phyloP scores from a whole-genome alignment of 1,284 basidiomycete genomes.

The Microbotryum violaceum region DNA sequence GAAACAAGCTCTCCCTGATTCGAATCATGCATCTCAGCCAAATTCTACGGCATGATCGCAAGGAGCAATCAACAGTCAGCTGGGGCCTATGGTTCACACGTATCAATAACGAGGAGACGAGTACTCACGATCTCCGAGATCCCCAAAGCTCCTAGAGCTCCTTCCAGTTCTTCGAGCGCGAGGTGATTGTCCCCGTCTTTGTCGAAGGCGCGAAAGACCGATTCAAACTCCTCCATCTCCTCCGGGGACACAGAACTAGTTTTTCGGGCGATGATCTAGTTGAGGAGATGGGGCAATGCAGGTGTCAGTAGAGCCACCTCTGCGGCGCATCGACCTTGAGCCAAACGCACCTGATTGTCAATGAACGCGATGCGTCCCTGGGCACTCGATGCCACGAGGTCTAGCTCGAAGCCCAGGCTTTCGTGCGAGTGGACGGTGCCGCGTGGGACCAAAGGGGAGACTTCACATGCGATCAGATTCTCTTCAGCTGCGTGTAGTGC shows the following conservation, averaged over 20 bases:
- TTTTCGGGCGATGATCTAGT: constrained; percentile 78
- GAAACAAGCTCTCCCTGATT: constrained; percentile 75
- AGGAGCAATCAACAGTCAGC: background rate
- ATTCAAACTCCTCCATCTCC: constrained; percentile 93
- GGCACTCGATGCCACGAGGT: constrained; percentile 70
- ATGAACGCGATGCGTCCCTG: constrained; percentile 88
- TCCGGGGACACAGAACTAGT: constrained; percentile 90
- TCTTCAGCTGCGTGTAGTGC: constrained; percentile 47
- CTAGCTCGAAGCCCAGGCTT: constrained; percentile 84
- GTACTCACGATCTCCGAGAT: constrained; percentile 46
- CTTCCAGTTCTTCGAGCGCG: constrained; percentile 74
- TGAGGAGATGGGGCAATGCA: constrained; percentile 24
- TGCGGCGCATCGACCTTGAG: background rate
- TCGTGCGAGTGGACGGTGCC: constrained; percentile 82
- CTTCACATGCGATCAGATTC: constrained; percentile 75
- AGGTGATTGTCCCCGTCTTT: constrained; percentile 85
- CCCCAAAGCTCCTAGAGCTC: constrained; percentile 86
- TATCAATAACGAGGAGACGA: background rate
- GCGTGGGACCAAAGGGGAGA: constrained; percentile 45
- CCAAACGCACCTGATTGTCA: constrained; percentile 70
- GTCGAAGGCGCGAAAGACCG: constrained; percentile 96
- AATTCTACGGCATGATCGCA: constrained; percentile 50
- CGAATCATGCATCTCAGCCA: constrained; percentile 75
- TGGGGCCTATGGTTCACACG: background rate
- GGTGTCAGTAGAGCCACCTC: constrained; percentile 32